Evolutionary conservation across 2,329 filamentous ascomycete species (phyloP).

Genomic region (Neodidymelliopsis sp.): DNA sequence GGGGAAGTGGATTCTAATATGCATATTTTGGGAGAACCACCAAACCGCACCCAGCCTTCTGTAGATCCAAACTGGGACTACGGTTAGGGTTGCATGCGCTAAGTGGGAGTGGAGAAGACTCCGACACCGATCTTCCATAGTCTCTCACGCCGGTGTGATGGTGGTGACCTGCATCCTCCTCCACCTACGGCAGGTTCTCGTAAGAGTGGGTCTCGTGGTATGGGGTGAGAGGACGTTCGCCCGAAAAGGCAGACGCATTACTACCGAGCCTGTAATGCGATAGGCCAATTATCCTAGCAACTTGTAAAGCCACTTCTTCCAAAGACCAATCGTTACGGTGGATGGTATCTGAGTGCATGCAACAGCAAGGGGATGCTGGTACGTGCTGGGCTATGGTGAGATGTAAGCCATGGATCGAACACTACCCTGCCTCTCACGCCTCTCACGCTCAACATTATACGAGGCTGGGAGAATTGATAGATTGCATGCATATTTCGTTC

Average conservation of each 20-base stretch:
- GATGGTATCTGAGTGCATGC: conserved; percentile 22
- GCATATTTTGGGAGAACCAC: conserved; percentile 23
- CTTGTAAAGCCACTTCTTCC: conserved; percentile 14
- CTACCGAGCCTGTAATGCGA: conserved; percentile 10
- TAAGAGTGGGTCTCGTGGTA: conserved; percentile 28
- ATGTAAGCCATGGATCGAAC: conserved; percentile 23
- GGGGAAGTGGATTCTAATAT: conserved; percentile 37
- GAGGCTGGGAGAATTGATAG: conserved; percentile 1
- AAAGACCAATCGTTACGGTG: conserved; percentile 18
- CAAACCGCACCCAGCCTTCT: conserved; percentile 33
- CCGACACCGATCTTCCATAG: conserved; percentile 23
- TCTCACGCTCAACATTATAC: conserved; percentile 2
- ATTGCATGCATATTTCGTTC: conserved; percentile 6
- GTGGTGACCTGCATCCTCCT: conserved; percentile 17
- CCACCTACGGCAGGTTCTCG: conserved; percentile 21
- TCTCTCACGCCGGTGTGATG: conserved; percentile 17
- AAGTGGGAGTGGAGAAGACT: conserved; percentile 30
- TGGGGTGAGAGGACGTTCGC: conserved; percentile 21
- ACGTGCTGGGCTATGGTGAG: conserved; percentile 24
- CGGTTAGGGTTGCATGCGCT: conserved; percentile 42
- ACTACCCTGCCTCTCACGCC: conserved; percentile 15
- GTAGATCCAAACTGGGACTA: conserved; percentile 23
- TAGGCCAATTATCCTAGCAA: conserved; percentile 28
- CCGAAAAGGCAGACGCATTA: conserved; percentile 24
- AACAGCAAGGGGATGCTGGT: conserved; percentile 8